phyloP scores from a whole-genome alignment of 2,329 filamentous ascomycete species.

The Colletotrichum neosansevieriae region DNA sequence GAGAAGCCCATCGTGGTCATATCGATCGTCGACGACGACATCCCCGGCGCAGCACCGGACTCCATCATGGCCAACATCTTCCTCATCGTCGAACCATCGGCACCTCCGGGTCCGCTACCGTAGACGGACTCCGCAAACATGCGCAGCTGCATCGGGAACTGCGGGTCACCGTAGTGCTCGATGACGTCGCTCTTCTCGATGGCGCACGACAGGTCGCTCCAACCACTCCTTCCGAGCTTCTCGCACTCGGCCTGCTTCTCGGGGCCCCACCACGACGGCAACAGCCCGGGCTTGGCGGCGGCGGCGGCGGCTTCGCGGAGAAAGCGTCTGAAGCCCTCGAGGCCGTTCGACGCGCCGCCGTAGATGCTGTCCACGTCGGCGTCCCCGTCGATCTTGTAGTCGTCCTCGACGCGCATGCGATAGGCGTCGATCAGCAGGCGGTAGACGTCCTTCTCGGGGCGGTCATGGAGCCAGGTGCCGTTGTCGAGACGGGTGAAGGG shows the following conservation, averaged over 20 bases:
- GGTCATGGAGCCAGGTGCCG: conserved; percentile 57
- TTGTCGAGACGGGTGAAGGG: conserved; percentile 56
- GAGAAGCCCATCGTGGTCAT: no score
- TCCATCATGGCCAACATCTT: no score
- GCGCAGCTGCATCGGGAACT: conserved; percentile 63
- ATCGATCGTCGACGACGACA: no score
- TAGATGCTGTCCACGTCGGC: no score
- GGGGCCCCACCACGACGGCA: conserved; percentile 60
- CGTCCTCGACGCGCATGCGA: conserved; percentile 56
- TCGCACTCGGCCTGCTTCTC: conserved; percentile 55
- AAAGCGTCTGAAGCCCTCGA: conserved; percentile 48
- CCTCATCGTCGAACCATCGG: conserved; percentile 38
- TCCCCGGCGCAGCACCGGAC: no score
- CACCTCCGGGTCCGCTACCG: conserved; percentile 47
- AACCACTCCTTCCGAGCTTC: conserved; percentile 41
- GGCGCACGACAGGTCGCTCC: conserved; percentile 40
- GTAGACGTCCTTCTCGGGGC: conserved; percentile 58
- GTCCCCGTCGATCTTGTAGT: conserved; percentile 43
- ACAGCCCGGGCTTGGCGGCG: conserved; percentile 24
- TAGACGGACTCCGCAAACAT: conserved; percentile 59
- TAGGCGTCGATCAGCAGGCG: conserved; percentile 61
- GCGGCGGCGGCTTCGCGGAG: conserved; percentile 42
- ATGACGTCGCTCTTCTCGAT: conserved; percentile 52
- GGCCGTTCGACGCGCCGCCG: no score
- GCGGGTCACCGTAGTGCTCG: conserved; percentile 56